phyloP scores from a whole-genome alignment of 768 basidiomycete species.

The Trametes villosa region DNA sequence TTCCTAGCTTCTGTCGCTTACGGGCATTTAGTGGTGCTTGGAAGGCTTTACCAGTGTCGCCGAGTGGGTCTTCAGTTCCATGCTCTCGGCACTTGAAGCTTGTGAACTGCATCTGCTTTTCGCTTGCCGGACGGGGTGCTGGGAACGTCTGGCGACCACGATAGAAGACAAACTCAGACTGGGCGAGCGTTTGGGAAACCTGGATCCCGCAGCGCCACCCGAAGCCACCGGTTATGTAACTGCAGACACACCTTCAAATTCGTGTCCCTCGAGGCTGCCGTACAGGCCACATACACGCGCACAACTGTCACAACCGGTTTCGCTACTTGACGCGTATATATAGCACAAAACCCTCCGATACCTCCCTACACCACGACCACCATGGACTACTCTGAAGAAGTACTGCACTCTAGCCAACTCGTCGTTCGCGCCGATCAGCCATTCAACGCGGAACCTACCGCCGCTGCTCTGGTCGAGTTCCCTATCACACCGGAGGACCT shows the following conservation, averaged over 20 bases:
- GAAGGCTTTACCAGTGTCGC: too few species aligned
- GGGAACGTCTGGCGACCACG: too few species aligned
- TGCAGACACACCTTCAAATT: slow-evolving; percentile 6
- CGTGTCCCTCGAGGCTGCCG: slow-evolving; percentile 11
- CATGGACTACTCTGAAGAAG: slow-evolving; percentile 42
- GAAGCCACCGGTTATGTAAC: slow-evolving; percentile 20
- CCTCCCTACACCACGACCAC: neutral
- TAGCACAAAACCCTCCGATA: neutral
- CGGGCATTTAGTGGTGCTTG: too few species aligned
- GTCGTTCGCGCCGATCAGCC: slow-evolving; percentile 52
- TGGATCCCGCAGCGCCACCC: slow-evolving; percentile 20
- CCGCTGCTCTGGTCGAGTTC: slow-evolving; percentile 59
- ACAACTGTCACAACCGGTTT: too few species aligned
- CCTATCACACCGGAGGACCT: slow-evolving; percentile 62
- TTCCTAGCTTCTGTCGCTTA: too few species aligned
- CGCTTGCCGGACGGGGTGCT: too few species aligned
- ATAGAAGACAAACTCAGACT: too few species aligned
- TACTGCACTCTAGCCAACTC: slow-evolving; percentile 51
- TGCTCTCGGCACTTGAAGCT: too few species aligned
- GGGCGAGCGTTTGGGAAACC: too few species aligned
- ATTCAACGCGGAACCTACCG: slow-evolving; percentile 72
- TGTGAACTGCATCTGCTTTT: too few species aligned
- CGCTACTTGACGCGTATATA: neutral
- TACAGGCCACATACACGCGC: slow-evolving; percentile 8
- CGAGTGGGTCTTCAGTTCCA: too few species aligned